Evolutionary conservation across 164 flowering plant species (phyloP).

Genomic region (Aristolochia fimbriata): DNA sequence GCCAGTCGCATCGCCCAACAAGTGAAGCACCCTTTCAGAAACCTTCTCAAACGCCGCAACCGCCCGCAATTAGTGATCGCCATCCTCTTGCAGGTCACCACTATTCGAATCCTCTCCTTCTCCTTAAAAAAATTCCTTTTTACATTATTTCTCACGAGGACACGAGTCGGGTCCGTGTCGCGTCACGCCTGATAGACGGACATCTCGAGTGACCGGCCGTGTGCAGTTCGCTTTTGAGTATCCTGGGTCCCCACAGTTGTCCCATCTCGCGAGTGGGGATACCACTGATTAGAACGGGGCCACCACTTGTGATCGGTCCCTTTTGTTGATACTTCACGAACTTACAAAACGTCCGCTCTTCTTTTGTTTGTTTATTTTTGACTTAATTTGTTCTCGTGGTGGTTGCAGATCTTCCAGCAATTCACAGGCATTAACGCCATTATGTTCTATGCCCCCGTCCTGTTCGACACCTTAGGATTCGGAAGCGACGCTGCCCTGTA

Average conservation of each 20-base stretch:
- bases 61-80: conserved; percentile 61
- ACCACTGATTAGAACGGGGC: too few relatives aligned
- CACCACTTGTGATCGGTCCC: background rate
- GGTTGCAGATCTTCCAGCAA: conserved; percentile 81
- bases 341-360: background rate
- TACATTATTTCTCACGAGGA: background rate
- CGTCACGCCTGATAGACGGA: too few relatives aligned
- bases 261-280: too few relatives aligned
- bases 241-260: too few relatives aligned
- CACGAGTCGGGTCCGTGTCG: background rate
- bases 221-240: too few relatives aligned
- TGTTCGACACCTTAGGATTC: conserved; percentile 74
- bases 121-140: background rate
- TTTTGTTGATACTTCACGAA: background rate
- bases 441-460: conserved; percentile 91
- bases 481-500: conserved; percentile 61
- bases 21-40: conserved; percentile 82
- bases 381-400: background rate
- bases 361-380: too few relatives aligned
- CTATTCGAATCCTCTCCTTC: background rate
- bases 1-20: conserved; percentile 68
- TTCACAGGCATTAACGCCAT: conserved; percentile 94
- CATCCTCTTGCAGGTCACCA: conserved; percentile 44
- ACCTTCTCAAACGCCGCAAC: conserved; percentile 55
- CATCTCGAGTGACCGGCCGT: too few relatives aligned